Base-by-base conservation (phyloP, 2,329 filamentous ascomycete genomes). In the Verticillium klebahnii region DNA sequence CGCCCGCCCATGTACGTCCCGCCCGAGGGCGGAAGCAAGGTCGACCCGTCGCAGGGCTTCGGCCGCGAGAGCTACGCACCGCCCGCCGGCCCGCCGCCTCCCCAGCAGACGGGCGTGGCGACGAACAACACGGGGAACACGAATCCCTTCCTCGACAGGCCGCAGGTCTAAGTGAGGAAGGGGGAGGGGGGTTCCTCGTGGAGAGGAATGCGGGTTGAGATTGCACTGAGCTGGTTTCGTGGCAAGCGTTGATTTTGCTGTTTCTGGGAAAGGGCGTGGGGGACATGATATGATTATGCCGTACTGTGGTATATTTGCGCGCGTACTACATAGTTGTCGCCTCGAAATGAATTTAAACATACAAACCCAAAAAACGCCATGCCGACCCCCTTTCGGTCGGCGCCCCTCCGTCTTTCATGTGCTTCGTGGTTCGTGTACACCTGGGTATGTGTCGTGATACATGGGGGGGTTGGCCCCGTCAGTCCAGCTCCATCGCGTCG, bases 401-500 rank as follows among this genome's bases (percentile, higher is more conserved):
- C 34, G 34, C 14, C 34, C 34, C 9, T 36, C 34, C 34, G 37
- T 40, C 37, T 12, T n/a, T 40, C 37, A 15, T 40, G 12, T 40
- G 37, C 14, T 40, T 40, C 14, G 5, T 40, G 37, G 37, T 40
- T 40, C 15, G 36, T 17, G 17, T n/a, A 40, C 56, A 40, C 31
- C 32, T 8, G 34, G 56, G 25, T 25, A 39, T 32, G 56, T 32
- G 40, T 31, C 57, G 34, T 31, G 14, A 11, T 50, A 31, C 57
- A 29, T 29, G 4, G 29, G 29, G 25, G 29, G 29, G 29, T 6
- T 29, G 29, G 29, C 29, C 9, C n/a, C 32, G n/a, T 71, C 73
- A 84, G 63, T 87, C 87, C 68, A 90, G 75, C 59, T 90, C 87
- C 89, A 91, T 91, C 15, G 83, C 86, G 70, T 90, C 87, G 1